These are phyloP conservation scores for Globisporangium barbulae DNA, from an alignment of 352 stramenopile species.

Conservation along the genomic window DNA sequence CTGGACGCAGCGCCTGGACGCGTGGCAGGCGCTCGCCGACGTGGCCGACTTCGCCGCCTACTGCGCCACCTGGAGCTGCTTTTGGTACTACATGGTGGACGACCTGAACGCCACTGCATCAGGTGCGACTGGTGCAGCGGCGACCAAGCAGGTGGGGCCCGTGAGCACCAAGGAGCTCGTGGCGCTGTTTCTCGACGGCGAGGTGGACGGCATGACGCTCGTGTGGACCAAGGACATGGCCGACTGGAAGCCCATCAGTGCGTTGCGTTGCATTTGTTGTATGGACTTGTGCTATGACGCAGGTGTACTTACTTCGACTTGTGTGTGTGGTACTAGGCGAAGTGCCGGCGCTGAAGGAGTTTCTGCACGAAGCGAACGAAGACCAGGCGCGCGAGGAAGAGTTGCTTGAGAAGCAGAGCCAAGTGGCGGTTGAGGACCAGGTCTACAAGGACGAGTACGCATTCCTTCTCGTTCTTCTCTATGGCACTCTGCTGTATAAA, in stretches of 20 bases:
- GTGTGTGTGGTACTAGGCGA: slow-evolving; percentile 34
- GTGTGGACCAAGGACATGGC: slow-evolving; percentile 54
- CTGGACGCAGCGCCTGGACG: slow-evolving; percentile 60
- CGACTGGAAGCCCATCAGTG: slow-evolving; percentile 57
- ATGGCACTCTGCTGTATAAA: neutral
- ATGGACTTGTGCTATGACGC: neutral
- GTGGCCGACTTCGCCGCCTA: slow-evolving; percentile 51
- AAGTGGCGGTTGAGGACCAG: slow-evolving; percentile 42
- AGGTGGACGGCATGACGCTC: slow-evolving; percentile 71
- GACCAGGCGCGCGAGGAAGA: slow-evolving; percentile 54
- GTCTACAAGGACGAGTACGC: slow-evolving; percentile 52
- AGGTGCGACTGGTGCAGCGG: neutral
- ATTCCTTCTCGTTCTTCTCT: neutral
- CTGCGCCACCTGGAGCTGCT: slow-evolving; percentile 47
- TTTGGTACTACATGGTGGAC: slow-evolving; percentile 62
- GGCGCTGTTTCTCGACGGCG: slow-evolving; percentile 54
- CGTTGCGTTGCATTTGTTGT: slow-evolving; percentile 1
- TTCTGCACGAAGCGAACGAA: slow-evolving; percentile 65
- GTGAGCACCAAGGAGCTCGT: slow-evolving; percentile 55
- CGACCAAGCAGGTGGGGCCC: slow-evolving; percentile 27
- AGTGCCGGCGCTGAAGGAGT: slow-evolving; percentile 58
- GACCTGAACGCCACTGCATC: slow-evolving; percentile 14
- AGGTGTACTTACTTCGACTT: neutral
- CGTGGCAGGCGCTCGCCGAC: slow-evolving; percentile 47
- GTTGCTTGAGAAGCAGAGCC: slow-evolving; percentile 36